Percentiles rank a stretch among this genome's conserved stretches.
phyloP scores from a whole-genome alignment of 192 early-diverging fungal species.

The Radiomyces spectabilis region DNA sequence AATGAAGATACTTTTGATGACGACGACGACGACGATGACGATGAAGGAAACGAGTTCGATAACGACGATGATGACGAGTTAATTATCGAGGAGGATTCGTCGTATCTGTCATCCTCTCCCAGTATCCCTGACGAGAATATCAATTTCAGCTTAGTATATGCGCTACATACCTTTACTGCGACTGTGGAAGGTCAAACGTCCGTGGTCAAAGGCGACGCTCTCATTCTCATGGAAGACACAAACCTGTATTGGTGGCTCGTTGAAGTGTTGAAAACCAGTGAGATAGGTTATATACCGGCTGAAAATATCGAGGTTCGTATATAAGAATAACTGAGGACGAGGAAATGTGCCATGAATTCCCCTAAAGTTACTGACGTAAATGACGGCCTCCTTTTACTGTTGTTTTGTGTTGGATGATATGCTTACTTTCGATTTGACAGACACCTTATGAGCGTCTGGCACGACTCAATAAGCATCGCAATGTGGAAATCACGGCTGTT shows the following conservation, averaged over 20 bases:
- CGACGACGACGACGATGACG: constrained; percentile 21
- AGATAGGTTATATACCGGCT: constrained; percentile 81
- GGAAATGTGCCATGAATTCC: too few relatives aligned
- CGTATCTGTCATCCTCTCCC: too few relatives aligned
- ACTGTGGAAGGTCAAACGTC: constrained; percentile 76
- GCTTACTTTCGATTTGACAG: too few relatives aligned
- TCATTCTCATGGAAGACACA: constrained; percentile 70
- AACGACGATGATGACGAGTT: constrained; percentile 25
- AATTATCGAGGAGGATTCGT: too few relatives aligned
- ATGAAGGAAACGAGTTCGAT: constrained; percentile 18
- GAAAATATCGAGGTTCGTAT: constrained; percentile 82
- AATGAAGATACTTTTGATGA: constrained; percentile 3
- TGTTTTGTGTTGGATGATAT: too few relatives aligned
- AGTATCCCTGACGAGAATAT: constrained; percentile 52
- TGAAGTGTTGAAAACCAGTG: constrained; percentile 49
- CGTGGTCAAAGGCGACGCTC: constrained; percentile 62
- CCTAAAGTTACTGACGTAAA: too few relatives aligned
- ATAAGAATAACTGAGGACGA: too few relatives aligned
- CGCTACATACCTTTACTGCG: constrained; percentile 73
- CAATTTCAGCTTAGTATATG: constrained; percentile 68
- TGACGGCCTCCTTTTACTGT: background rate
- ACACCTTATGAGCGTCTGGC: constrained; percentile 73
- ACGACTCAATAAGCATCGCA: constrained; percentile 63
- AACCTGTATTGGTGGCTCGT: constrained; percentile 77
- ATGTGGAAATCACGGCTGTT: constrained; percentile 41